A percentile compares a stretch with the other conserved stretches of the same genome.
Evolutionary conservation across 2,329 filamentous ascomycete species (phyloP).

Genomic region (Cordyceps cicadae): DNA sequence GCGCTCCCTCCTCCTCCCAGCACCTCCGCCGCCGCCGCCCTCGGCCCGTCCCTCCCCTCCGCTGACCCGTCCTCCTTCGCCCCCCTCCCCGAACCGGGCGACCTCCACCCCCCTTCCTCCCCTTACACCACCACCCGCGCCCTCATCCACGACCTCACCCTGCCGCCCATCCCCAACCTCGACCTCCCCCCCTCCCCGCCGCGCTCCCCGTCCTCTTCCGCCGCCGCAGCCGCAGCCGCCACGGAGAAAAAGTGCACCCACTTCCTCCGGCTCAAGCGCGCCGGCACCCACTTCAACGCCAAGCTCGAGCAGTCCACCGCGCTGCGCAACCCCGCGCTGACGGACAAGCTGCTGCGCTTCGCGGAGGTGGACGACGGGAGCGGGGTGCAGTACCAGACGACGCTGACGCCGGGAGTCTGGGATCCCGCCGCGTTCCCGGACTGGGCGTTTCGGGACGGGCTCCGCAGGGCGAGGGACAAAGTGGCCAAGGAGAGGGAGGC

Average conservation of each 20-base stretch:
- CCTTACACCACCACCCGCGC: slow-evolving; percentile 60
- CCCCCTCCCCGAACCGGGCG: neutral
- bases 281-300: slow-evolving; percentile 70
- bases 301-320: slow-evolving; percentile 59
- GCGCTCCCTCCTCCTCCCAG: slow-evolving; percentile 16
- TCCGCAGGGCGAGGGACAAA: slow-evolving; percentile 41
- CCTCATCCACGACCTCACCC: slow-evolving; percentile 61
- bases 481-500: slow-evolving; percentile 37
- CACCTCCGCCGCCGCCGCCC: slow-evolving; percentile 23
- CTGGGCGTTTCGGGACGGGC: slow-evolving; percentile 42
- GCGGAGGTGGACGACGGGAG: slow-evolving; percentile 31
- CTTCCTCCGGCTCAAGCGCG: slow-evolving; percentile 69
- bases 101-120: slow-evolving; percentile 30
- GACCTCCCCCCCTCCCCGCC: slow-evolving; percentile 68
- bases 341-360: slow-evolving; percentile 65
- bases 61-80: slow-evolving; percentile 14
- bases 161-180: slow-evolving; percentile 64
- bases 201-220: slow-evolving; percentile 56
- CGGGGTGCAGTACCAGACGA: slow-evolving; percentile 56
- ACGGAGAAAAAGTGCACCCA: slow-evolving; percentile 61
- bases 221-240: slow-evolving; percentile 31
- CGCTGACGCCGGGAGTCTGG: slow-evolving; percentile 48
- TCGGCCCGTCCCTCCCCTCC: slow-evolving; percentile 33
- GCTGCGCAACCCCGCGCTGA: slow-evolving; percentile 62
- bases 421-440: slow-evolving; percentile 48